Evolutionary conservation across 805 yeast species (phyloP).

Genomic region (Jamesozyma jinghongensis): DNA sequence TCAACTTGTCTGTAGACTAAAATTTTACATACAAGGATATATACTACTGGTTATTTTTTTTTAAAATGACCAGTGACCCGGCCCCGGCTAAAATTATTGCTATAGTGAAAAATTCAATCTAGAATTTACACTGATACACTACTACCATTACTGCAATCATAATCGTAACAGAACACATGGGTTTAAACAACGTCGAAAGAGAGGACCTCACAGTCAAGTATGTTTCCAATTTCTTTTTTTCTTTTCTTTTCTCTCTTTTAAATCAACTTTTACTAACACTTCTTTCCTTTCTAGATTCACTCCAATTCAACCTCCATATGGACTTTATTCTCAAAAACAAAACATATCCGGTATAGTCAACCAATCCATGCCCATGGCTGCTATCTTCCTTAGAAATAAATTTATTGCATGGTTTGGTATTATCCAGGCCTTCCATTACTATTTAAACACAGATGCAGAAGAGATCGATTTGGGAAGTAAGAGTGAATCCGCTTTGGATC

Average conservation of each 20-base stretch:
- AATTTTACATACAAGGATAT: too few relatives aligned
- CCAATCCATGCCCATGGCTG: constrained; percentile 59
- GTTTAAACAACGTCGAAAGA: constrained; percentile 28
- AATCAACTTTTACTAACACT: constrained; percentile 19
- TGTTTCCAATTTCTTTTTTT: constrained; percentile 3
- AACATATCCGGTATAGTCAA: constrained; percentile 32
- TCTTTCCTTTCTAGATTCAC: constrained; percentile 24
- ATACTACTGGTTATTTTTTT: too few relatives aligned
- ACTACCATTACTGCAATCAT: not conserved
- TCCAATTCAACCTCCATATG: constrained; percentile 41
- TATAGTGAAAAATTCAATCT: too few relatives aligned
- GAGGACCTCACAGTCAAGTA: constrained; percentile 32
- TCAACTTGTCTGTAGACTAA: too few relatives aligned
- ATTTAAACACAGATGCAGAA: constrained; percentile 21
- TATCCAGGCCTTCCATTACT: constrained; percentile 38
- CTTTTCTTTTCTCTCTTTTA: too few relatives aligned
- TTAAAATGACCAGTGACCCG: too few relatives aligned
- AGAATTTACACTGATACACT: too few relatives aligned
- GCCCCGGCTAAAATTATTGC: too few relatives aligned
- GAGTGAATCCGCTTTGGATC: constrained; percentile 28
- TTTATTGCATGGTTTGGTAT: constrained; percentile 42
- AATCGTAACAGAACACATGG: too few relatives aligned
- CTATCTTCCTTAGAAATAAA: constrained; percentile 49
- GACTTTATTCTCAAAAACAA: constrained; percentile 38
- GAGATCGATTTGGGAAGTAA: constrained; percentile 29